These are phyloP conservation scores for Botrytis paeoniae DNA, from an alignment of 2,329 filamentous ascomycete genomes.

Conservation along the genomic window DNA sequence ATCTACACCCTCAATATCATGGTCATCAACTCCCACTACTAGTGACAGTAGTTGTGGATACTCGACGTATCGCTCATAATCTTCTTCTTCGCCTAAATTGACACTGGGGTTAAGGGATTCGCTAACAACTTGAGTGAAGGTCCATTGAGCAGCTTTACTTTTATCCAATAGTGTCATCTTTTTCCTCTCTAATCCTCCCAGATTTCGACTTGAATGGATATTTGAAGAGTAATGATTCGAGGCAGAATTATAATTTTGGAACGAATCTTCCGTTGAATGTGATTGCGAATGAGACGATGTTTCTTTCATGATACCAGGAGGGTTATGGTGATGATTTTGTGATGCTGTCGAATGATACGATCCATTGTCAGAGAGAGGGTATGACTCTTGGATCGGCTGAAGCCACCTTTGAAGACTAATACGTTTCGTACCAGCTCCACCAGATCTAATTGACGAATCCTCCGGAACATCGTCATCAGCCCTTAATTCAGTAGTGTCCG, in stretches of 20 bases:
- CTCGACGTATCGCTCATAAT: constrained; percentile 84
- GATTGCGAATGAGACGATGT: constrained; percentile 16
- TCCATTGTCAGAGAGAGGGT: not conserved
- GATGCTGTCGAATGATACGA: not conserved
- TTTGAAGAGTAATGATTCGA: constrained; percentile 26
- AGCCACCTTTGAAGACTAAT: constrained; percentile 62
- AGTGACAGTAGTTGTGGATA: constrained; percentile 88
- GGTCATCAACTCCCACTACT: constrained; percentile 59
- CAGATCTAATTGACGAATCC: constrained; percentile 42
- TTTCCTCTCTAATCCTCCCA: constrained; percentile 40
- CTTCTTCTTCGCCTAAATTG: constrained; percentile 69
- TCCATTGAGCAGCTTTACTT: constrained; percentile 80
- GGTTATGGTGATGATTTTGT: constrained; percentile 22
- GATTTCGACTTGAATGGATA: constrained; percentile 24
- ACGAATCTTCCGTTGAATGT: constrained; percentile 16
- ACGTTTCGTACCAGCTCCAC: constrained; percentile 42
- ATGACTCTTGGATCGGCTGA: constrained; percentile 45
- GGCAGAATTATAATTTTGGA: not conserved
- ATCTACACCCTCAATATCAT: constrained; percentile 58
- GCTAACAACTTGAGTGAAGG: constrained; percentile 78
- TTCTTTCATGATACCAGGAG: constrained; percentile 57
- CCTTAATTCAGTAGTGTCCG: constrained; percentile 40
- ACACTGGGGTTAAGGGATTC: constrained; percentile 86
- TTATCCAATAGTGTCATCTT: constrained; percentile 68
- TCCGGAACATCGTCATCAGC: constrained; percentile 43